These are phyloP conservation scores for Boechera divaricarpa DNA, from an alignment of 345 rosid genomes.

Conservation along the genomic window DNA sequence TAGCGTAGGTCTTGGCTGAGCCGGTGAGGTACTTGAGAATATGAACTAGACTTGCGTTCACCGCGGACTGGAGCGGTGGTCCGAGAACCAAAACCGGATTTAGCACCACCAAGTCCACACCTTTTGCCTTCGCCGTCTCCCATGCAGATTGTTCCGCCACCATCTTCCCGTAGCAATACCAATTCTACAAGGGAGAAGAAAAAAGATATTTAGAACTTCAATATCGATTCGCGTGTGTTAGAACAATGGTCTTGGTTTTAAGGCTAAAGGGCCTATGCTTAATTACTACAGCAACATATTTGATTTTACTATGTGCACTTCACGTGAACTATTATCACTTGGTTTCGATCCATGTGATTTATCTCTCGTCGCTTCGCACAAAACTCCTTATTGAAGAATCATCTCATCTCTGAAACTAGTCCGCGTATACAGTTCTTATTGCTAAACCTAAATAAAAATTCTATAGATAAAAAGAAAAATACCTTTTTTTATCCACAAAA, in stretches of 20 bases:
- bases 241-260: background rate
- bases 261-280: background rate
- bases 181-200: conserved; percentile 57
- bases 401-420: background rate
- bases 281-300: background rate
- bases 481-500: conserved; percentile 50
- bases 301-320: background rate
- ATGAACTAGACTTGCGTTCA: conserved; percentile 86
- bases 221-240: too few relatives aligned
- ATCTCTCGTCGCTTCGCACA: background rate
- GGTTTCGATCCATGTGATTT: too few relatives aligned
- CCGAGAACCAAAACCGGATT: conserved; percentile 90
- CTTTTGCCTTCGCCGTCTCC: conserved; percentile 74
- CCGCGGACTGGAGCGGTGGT: conserved; percentile 74
- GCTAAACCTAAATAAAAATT: too few relatives aligned
- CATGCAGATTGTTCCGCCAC: conserved; percentile 93
- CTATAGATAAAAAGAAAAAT: background rate
- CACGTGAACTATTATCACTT: too few relatives aligned
- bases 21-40: conserved; percentile 94
- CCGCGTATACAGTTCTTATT: background rate
- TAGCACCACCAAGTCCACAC: conserved; percentile 86
- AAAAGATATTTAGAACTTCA: background rate
- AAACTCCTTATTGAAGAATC: too few relatives aligned
- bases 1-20: conserved; percentile 91
- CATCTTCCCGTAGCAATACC: conserved; percentile 95